A percentile compares a stretch with the other conserved stretches of the same genome.
Evolutionary conservation across 768 basidiomycete genomes (phyloP).

Genomic region (Porphyrellus cyaneotinctus): DNA sequence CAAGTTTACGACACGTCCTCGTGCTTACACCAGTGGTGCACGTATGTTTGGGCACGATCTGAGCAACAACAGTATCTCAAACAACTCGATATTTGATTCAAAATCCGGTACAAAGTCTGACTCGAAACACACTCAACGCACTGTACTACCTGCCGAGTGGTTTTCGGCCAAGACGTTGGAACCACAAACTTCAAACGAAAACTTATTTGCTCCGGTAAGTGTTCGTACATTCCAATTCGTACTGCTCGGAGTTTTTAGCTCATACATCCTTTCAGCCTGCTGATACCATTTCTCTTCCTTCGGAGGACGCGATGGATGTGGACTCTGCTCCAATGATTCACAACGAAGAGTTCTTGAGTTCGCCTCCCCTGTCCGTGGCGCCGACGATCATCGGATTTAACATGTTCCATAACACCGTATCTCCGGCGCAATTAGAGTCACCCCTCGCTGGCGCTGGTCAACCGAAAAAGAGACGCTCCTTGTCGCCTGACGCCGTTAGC

Average conservation of each 20-base stretch:
- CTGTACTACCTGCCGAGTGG: constrained; percentile 65
- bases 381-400: constrained; percentile 53
- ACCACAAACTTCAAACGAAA: constrained; percentile 24
- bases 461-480: constrained; percentile 55
- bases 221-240: constrained; percentile 4
- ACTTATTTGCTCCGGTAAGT: constrained; percentile 29
- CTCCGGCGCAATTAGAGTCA: constrained; percentile 43
- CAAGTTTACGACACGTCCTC: constrained; percentile 45
- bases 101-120: constrained; percentile 34
- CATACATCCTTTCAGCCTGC: constrained; percentile 25
- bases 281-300: constrained; percentile 40
- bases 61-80: constrained; percentile 49
- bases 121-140: constrained; percentile 56
- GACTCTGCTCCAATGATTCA: constrained; percentile 51
- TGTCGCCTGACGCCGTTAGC: constrained; percentile 48
- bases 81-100: constrained; percentile 29
- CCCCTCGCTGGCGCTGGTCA: constrained; percentile 35
- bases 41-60: constrained; percentile 73
- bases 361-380: constrained; percentile 45
- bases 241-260: constrained; percentile 7
- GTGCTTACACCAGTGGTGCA: constrained; percentile 61
- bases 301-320: constrained; percentile 76
- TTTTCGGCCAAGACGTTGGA: constrained; percentile 26
- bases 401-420: constrained; percentile 57
- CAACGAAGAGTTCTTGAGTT: constrained; percentile 30